Evolutionary conservation across 2,329 filamentous ascomycete species (phyloP).

Genomic region (Onygena corvina): DNA sequence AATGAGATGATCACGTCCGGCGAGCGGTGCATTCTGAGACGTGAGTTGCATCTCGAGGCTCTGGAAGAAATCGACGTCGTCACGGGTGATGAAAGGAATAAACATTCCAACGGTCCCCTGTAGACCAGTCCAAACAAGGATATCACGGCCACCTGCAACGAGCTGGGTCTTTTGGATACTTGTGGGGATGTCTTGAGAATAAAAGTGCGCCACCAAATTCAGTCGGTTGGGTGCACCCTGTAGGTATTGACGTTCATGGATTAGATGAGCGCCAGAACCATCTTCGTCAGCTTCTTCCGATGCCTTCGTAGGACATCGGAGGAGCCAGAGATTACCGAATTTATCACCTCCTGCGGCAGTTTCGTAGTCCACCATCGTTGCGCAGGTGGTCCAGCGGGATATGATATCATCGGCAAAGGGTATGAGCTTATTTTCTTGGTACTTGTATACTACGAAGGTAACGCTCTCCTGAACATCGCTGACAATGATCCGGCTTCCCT

Average conservation of each 20-base stretch:
- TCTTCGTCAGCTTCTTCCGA: slow-evolving; percentile 88
- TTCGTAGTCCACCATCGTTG: slow-evolving; percentile 94
- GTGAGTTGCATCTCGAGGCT: slow-evolving; percentile 79
- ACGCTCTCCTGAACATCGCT: slow-evolving; percentile 88
- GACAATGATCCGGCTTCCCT: slow-evolving; percentile 81
- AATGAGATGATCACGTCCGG: slow-evolving; percentile 87
- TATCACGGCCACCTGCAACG: slow-evolving; percentile 80
- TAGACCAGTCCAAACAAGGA: slow-evolving; percentile 84
- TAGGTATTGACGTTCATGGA: slow-evolving; percentile 79
- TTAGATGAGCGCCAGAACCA: slow-evolving; percentile 76
- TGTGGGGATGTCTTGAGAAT: slow-evolving; percentile 81
- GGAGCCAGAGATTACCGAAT: slow-evolving; percentile 90
- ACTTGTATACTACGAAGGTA: slow-evolving; percentile 87
- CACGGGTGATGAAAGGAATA: slow-evolving; percentile 79
- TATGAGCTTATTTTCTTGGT: slow-evolving; percentile 78
- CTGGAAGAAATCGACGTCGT: slow-evolving; percentile 97
- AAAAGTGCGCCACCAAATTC: slow-evolving; percentile 77
- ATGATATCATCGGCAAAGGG: slow-evolving; percentile 87
- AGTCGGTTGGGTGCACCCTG: slow-evolving; percentile 78
- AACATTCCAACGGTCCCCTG: slow-evolving; percentile 91
- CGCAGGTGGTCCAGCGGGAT: slow-evolving; percentile 78
- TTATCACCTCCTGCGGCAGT: slow-evolving; percentile 91
- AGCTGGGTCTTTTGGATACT: slow-evolving; percentile 80
- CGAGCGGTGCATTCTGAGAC: slow-evolving; percentile 72
- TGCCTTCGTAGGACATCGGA: slow-evolving; percentile 73